Evolutionary conservation across 169 alveolate genomes (phyloP).

Genomic region (Perkinsus olseni): DNA sequence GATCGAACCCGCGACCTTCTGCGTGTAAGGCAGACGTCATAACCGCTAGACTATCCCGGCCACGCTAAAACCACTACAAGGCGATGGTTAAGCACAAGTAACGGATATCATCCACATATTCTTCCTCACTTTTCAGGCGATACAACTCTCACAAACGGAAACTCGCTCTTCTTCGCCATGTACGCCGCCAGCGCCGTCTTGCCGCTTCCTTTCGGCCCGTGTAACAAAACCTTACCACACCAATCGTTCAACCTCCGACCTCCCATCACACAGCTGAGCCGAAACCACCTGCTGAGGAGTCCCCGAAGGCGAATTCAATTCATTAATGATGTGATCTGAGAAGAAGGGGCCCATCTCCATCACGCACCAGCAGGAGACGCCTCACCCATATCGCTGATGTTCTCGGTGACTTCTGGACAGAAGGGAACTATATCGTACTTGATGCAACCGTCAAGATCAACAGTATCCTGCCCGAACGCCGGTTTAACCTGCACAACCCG

Average conservation of each 20-base stretch:
- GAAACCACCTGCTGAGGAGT: background rate
- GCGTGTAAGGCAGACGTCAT: slow-evolving; percentile 53
- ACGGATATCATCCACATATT: background rate
- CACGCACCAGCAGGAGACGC: background rate
- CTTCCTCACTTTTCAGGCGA: slow-evolving; percentile 81
- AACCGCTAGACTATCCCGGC: slow-evolving; percentile 36
- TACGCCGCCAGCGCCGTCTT: slow-evolving; percentile 96
- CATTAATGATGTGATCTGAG: background rate
- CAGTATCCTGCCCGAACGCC: background rate
- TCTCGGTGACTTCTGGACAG: background rate
- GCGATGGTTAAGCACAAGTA: background rate
- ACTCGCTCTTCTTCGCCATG: slow-evolving; percentile 81
- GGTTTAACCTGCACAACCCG: background rate
- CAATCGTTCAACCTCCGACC: background rate
- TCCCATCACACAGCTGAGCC: background rate
- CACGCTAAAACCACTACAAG: slow-evolving; percentile 8
- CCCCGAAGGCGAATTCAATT: background rate
- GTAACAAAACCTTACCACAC: slow-evolving; percentile 82
- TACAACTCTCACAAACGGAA: slow-evolving; percentile 89
- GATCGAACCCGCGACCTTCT: slow-evolving; percentile 57
- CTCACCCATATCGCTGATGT: background rate
- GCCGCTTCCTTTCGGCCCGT: slow-evolving; percentile 92
- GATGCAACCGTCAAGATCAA: background rate
- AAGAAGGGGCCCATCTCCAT: background rate
- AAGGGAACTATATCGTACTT: background rate